These are phyloP conservation scores for Phragmites australis DNA, from an alignment of 176 grass and related monocot species.

Conservation along the genomic window DNA sequence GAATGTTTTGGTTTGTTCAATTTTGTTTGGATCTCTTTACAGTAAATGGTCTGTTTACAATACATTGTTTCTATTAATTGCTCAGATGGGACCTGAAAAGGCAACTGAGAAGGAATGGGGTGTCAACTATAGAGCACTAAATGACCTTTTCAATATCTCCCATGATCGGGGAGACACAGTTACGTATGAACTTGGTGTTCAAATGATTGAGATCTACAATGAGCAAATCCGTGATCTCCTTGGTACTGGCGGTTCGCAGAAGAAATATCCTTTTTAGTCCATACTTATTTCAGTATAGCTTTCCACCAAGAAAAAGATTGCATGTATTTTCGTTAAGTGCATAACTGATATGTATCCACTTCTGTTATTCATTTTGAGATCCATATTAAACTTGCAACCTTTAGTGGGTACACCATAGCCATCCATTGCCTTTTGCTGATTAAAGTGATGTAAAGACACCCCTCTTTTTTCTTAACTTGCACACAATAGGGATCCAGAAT, in stretches of 20 bases:
- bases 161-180: constrained; percentile 53
- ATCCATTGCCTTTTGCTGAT: constrained; percentile 12
- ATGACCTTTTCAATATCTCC: constrained; percentile 86
- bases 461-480: constrained; percentile 58
- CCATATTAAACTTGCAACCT: background rate
- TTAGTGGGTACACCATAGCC: background rate
- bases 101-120: constrained; percentile 77
- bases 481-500: constrained; percentile 78
- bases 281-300: constrained; percentile 26
- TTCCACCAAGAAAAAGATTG: background rate
- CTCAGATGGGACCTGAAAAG: constrained; percentile 70
- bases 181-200: constrained; percentile 77
- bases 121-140: constrained; percentile 85
- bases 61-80: constrained; percentile 34
- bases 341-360: background rate
- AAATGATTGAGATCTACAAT: constrained; percentile 99
- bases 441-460: constrained; percentile 11
- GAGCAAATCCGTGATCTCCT: constrained; percentile 94
- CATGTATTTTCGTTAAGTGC: constrained; percentile 17
- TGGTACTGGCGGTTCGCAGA: constrained; percentile 56
- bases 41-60: constrained; percentile 19
- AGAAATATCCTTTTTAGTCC: constrained; percentile 83
- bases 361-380: constrained; percentile 4
- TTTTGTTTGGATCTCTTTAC: constrained; percentile 9
- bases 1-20: constrained; percentile 19